phyloP scores from a whole-genome alignment of 495 filamentous ascomycete species.

The Acidiella bohemica region DNA sequence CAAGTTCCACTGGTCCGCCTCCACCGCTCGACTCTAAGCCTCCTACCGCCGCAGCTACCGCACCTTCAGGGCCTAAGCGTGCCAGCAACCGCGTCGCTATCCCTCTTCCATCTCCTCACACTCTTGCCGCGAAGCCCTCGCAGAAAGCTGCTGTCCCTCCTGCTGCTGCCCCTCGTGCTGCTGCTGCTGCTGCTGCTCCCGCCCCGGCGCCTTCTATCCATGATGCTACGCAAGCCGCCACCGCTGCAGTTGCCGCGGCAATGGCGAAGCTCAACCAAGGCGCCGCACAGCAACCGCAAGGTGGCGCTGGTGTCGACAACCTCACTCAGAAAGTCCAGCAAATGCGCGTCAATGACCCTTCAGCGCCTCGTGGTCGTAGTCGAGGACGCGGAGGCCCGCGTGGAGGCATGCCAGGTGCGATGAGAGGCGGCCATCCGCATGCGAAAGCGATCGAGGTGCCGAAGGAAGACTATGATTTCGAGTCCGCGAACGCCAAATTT shows the following conservation, averaged over 20 bases:
- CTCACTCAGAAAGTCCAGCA: slow-evolving; percentile 75
- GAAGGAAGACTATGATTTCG: slow-evolving; percentile 83
- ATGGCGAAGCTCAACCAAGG: slow-evolving; percentile 67
- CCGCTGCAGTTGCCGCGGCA: slow-evolving; percentile 72
- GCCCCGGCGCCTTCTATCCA: slow-evolving; percentile 31
- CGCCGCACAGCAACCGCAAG: slow-evolving; percentile 28
- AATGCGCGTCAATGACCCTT: slow-evolving; percentile 41
- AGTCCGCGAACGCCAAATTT: slow-evolving; percentile 86
- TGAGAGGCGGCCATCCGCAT: slow-evolving; percentile 34
- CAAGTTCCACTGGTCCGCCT: slow-evolving; percentile 23
- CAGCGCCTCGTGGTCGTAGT: slow-evolving; percentile 38
- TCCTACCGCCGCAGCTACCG: slow-evolving; percentile 25
- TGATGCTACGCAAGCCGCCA: slow-evolving; percentile 71
- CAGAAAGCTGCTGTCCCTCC: slow-evolving; percentile 28
- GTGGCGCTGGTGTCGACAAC: slow-evolving; percentile 50
- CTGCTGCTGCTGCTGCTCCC: slow-evolving; percentile 12
- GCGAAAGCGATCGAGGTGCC: slow-evolving; percentile 67
- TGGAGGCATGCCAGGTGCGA: no score
- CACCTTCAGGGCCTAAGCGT: slow-evolving; percentile 32
- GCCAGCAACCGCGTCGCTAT: slow-evolving; percentile 50
- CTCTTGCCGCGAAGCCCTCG: slow-evolving; percentile 14
- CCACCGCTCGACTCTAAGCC: slow-evolving; percentile 34
- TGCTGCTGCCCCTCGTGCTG: slow-evolving; percentile 23
- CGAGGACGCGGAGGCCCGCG: slow-evolving; percentile 33
- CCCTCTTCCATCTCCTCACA: slow-evolving; percentile 26